Evolutionary conservation across 352 stramenopile genomes (phyloP).

Genomic region (Pythium aquatile): DNA sequence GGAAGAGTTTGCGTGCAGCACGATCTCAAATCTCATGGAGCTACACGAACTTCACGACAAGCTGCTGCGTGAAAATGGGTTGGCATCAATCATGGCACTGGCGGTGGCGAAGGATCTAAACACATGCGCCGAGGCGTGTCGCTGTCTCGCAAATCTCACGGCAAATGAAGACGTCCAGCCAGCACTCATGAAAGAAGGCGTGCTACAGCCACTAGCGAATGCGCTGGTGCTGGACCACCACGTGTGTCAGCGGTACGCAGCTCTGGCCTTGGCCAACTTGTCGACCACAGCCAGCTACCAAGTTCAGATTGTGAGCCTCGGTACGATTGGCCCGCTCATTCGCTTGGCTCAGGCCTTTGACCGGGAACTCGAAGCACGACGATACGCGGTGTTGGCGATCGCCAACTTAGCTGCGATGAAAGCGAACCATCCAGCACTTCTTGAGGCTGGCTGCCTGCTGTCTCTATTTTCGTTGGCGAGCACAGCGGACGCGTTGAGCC

Average conservation of each 20-base stretch:
- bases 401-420: conserved; percentile 95
- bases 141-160: conserved; percentile 94
- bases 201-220: conserved; percentile 88
- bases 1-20: conserved; percentile 93
- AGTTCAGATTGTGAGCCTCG: conserved; percentile 94
- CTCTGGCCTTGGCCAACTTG: conserved; percentile 93
- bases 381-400: conserved; percentile 93
- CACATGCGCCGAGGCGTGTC: conserved; percentile 90
- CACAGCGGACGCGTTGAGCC: conserved; percentile 88
- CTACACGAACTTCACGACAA: conserved; percentile 93
- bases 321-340: conserved; percentile 91
- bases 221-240: conserved; percentile 88
- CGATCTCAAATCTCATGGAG: conserved; percentile 95
- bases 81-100: conserved; percentile 92
- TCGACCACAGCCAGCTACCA: conserved; percentile 92
- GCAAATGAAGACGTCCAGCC: conserved; percentile 93
- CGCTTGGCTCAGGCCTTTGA: conserved; percentile 83
- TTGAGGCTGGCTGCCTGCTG: conserved; percentile 90
- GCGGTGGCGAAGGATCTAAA: conserved; percentile 88
- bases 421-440: conserved; percentile 91
- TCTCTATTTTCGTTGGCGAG: conserved; percentile 94
- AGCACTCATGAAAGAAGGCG: conserved; percentile 90
- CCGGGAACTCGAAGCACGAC: conserved; percentile 91
- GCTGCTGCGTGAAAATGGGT: conserved; percentile 92
- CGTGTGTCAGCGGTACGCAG: conserved; percentile 93